Evolutionary conservation across 192 early-diverging fungal species (phyloP).

Genomic region (Podila epicladia): DNA sequence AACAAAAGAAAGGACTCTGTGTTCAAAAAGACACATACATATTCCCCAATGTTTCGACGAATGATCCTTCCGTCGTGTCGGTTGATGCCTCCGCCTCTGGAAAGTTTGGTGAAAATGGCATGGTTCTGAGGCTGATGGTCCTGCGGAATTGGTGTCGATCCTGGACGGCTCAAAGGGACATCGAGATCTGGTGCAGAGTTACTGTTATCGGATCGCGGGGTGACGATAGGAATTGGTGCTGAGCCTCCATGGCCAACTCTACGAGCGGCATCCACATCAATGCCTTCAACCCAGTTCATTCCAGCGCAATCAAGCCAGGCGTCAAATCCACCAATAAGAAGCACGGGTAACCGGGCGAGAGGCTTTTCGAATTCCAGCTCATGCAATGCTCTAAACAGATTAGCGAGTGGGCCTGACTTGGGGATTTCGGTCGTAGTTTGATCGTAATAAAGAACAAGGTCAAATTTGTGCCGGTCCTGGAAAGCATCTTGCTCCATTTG

Average conservation of each 20-base stretch:
- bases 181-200: not conserved
- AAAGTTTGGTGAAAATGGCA: slow-evolving; percentile 24
- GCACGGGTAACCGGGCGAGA: slow-evolving; percentile 65
- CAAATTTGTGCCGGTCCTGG: slow-evolving; percentile 67
- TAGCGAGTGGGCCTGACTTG: slow-evolving; percentile 31
- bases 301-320: slow-evolving; percentile 73
- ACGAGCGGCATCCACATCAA: slow-evolving; percentile 53
- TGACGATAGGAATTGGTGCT: no score
- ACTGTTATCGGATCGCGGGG: no score
- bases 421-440: slow-evolving; percentile 59
- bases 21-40: slow-evolving; percentile 3
- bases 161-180: not conserved
- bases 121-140: slow-evolving; percentile 21
- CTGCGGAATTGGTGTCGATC: slow-evolving; percentile 13
- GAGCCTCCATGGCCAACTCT: not conserved
- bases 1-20: not conserved
- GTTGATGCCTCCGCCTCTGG: slow-evolving; percentile 41
- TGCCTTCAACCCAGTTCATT: slow-evolving; percentile 52
- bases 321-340: slow-evolving; percentile 84
- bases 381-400: slow-evolving; percentile 70
- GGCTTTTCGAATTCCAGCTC: slow-evolving; percentile 65
- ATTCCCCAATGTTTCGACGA: slow-evolving; percentile 22
- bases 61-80: slow-evolving; percentile 38
- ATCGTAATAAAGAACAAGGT: slow-evolving; percentile 80
- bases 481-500: slow-evolving; percentile 74